These are phyloP conservation scores for Vitis riparia DNA, from an alignment of 164 flowering plant species.

Conservation along the genomic window DNA sequence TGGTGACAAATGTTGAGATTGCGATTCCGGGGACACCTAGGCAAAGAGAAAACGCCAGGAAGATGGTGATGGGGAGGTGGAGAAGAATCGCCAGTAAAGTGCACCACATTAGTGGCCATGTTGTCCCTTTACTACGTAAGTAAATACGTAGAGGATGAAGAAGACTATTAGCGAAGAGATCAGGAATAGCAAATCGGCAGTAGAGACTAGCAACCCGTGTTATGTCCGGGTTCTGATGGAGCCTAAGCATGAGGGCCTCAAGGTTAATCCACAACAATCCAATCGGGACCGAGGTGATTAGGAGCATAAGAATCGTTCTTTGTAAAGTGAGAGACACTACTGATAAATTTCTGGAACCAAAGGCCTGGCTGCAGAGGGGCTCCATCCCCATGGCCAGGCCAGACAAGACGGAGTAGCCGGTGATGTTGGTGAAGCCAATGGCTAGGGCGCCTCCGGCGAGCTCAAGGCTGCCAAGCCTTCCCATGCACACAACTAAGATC, in stretches of 20 bases:
- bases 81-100: slow-evolving; percentile 44
- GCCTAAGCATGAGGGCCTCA: slow-evolving; percentile 59
- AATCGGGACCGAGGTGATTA: slow-evolving; percentile 60
- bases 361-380: slow-evolving; percentile 87
- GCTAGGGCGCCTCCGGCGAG: slow-evolving; percentile 94
- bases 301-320: slow-evolving; percentile 64
- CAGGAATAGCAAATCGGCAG: slow-evolving; percentile 70
- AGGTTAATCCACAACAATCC: slow-evolving; percentile 70
- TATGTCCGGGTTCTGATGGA: slow-evolving; percentile 63
- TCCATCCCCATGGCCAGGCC: slow-evolving; percentile 97
- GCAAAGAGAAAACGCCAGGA: slow-evolving; percentile 48
- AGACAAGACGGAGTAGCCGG: slow-evolving; percentile 83
- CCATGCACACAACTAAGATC: slow-evolving; percentile 77
- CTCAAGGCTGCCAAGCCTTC: slow-evolving; percentile 78
- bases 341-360: slow-evolving; percentile 62
- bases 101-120: slow-evolving; percentile 83
- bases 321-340: slow-evolving; percentile 45
- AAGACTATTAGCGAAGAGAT: slow-evolving; percentile 71
- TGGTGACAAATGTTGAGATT: slow-evolving; percentile 55
- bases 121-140: slow-evolving; percentile 66
- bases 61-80: slow-evolving; percentile 64
- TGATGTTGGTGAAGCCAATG: slow-evolving; percentile 93
- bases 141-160: slow-evolving; percentile 83
- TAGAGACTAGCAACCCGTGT: slow-evolving; percentile 55
- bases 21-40: slow-evolving; percentile 78